Base-by-base conservation (phyloP, 2,329 filamentous ascomycete species). In the Fusarium circinatum region DNA sequence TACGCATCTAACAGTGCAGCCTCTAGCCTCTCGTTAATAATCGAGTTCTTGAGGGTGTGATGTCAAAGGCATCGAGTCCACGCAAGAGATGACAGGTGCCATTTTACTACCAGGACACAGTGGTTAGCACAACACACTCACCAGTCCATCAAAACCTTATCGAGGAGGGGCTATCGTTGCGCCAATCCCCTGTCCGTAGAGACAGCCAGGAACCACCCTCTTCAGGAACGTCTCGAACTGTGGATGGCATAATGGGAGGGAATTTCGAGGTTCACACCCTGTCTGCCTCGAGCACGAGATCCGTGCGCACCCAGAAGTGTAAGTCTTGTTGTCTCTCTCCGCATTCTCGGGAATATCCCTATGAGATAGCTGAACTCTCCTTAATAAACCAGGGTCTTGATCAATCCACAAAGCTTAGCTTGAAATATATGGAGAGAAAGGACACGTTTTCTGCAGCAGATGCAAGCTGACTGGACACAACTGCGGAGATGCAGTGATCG, bases 111-210 rank as follows among this genome's bases (percentile, higher is more conserved):
- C 63, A 65, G 67, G 56, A 65, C 70, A 67, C 63, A 56, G 24
- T 34, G 30, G 26, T 42, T 68, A 52, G 22, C 39, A 41, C 38
- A 58, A 34, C 32, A 28, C 38, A 68, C 51, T 63, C 63, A 56
- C 28, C 52, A 74, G 64, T 51, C 62, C 66, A 55, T 64, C 55
- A 56, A 77, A 78, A 70, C 69, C 58, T 63, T 77, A 58, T 55
- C 62, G 36, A 65, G 45, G 63, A 63, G 62, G 68, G 64, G 59
- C 44, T 44, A 58, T 48, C 49, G 51, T 44, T 52, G 56, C 55
- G 44, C 76, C 70, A 78, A 76, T 77, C 73, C 52, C 52, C 49
- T 39, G 52, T 34, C 26, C n/a, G 28, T 30, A 65, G 57, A 57
- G 61, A 71, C 54, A 62, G 55, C 26, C 51, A 68, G 54, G 59